These are phyloP conservation scores for Plasmodium inui DNA, from an alignment of 169 alveolate species.

Conservation along the genomic window DNA sequence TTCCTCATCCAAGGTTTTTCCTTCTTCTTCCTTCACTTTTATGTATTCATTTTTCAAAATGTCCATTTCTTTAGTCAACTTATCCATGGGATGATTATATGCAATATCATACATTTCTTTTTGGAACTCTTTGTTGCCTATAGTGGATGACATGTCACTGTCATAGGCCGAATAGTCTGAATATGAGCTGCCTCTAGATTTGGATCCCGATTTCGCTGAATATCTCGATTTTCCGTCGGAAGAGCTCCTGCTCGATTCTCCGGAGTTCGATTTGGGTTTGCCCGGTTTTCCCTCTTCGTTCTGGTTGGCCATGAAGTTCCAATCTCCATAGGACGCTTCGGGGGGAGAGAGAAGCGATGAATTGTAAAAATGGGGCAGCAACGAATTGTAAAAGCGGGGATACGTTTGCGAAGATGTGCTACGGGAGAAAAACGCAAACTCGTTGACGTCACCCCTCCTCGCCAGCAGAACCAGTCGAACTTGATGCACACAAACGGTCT, in stretches of 20 bases:
- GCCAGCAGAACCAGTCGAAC: not conserved
- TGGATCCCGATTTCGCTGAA: not conserved
- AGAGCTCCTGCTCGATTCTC: not conserved
- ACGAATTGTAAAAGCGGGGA: not conserved
- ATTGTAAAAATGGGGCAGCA: not conserved
- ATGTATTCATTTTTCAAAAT: not conserved
- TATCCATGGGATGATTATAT: not conserved
- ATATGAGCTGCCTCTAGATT: not conserved
- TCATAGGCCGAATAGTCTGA: not conserved
- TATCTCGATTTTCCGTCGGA: not conserved
- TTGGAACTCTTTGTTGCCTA: not conserved
- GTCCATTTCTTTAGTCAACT: not conserved
- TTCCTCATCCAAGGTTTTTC: not conserved
- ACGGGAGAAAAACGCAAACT: not conserved
- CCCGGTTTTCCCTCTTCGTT: not conserved
- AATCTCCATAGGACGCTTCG: not conserved
- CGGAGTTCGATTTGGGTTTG: not conserved
- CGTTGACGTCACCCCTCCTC: not conserved
- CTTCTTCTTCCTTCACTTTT: conserved; percentile 12
- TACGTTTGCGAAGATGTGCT: not conserved
- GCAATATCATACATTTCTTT: not conserved
- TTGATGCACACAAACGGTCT: not conserved
- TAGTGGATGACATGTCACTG: not conserved
- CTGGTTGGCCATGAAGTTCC: not conserved
- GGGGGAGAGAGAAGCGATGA: not conserved